A percentile compares a stretch with the other conserved stretches of the same genome.
Conservation (phyloP, 768 basidiomycete genomes). For the Pulveroboletus sp. region DNA sequence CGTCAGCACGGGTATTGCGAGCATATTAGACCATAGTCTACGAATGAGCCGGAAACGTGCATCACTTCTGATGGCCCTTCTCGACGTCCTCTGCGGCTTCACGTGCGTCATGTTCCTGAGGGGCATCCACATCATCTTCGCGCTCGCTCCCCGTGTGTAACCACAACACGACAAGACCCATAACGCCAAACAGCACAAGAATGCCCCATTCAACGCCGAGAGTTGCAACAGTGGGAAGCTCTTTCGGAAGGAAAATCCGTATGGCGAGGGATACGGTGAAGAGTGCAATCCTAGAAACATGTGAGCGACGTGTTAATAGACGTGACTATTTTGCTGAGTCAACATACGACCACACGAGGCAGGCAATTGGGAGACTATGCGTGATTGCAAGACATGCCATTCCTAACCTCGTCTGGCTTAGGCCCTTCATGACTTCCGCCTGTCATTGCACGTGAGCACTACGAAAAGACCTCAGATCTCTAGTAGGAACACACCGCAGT, state of each 20-base stretch:
- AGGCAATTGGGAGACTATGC: constrained; percentile 13
- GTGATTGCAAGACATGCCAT: constrained; percentile 11
- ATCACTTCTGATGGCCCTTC: too few species aligned
- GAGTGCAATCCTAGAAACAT: constrained; percentile 5
- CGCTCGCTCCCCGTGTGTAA: too few species aligned
- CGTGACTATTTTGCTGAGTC: neutral
- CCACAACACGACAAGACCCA: too few species aligned
- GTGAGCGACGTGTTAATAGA: neutral
- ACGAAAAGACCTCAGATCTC: too few species aligned
- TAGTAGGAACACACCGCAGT: constrained; percentile 3
- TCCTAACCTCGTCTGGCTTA: constrained; percentile 1
- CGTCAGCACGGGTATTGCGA: too few species aligned
- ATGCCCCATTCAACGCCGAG: constrained; percentile 4
- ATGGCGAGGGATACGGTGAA: constrained; percentile 4
- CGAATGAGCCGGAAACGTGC: too few species aligned
- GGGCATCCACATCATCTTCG: too few species aligned
- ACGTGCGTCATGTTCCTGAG: too few species aligned
- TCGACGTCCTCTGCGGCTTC: too few species aligned
- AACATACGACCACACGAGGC: constrained; percentile 15
- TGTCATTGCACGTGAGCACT: neutral
- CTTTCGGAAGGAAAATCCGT: constrained; percentile 8
- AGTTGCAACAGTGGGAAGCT: neutral
- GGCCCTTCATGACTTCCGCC: constrained; percentile 1
- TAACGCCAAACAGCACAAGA: too few species aligned
- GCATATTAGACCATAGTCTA: too few species aligned